Base-by-base conservation (phyloP, 148 eudicot species). In the Oxyria digyna region DNA sequence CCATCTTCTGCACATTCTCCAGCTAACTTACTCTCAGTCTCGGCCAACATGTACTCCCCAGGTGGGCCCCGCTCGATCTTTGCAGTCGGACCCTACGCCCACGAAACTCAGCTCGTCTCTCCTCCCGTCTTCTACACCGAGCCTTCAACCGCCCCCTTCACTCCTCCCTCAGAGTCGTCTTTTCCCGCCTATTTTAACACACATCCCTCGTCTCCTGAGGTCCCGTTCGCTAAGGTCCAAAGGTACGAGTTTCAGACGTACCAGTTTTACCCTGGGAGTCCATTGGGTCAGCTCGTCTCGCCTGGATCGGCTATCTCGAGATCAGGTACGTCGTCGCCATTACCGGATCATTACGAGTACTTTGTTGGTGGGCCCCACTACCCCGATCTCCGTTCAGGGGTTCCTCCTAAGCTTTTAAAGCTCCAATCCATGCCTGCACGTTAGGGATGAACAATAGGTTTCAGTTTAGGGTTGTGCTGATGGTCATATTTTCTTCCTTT, bases 101-200 rank as follows among this genome's bases (percentile, higher is more conserved):
- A 94, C 24, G 99, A 94, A 71, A 88, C 97, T 38, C 99, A 91
- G 73, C 68, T 91, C 67, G 99, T 94, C 24, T 86, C 99, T 14
- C 99, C 99, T 24, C 99, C 99, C 0, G 91, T 84, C 35, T 94
- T 94, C 85, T 94, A 97, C 15, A 82, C 96, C 12, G 97, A 94
- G 72, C 99, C 99, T 7, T 88, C 96, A 0, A 94, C 99, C 12
- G 96, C 99, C 63, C 97, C 99, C 38, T 88, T 78, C 35, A 94
- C 99, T 40, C 99, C 99, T 67, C 99, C 99, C 11, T 96, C 99
- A 0, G 99, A 91, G 72, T 88, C 99, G 7, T 95, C 98, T 0
- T 96, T 86, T 66, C 85, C 98, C 5, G 79, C 85, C 72, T 96
- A 94, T 68, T 72, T 94, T 62, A 91, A 97, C 1, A 94, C 93